phyloP scores from a whole-genome alignment of 1,139 yeast species.

The Yamadazyma dushanensis region DNA sequence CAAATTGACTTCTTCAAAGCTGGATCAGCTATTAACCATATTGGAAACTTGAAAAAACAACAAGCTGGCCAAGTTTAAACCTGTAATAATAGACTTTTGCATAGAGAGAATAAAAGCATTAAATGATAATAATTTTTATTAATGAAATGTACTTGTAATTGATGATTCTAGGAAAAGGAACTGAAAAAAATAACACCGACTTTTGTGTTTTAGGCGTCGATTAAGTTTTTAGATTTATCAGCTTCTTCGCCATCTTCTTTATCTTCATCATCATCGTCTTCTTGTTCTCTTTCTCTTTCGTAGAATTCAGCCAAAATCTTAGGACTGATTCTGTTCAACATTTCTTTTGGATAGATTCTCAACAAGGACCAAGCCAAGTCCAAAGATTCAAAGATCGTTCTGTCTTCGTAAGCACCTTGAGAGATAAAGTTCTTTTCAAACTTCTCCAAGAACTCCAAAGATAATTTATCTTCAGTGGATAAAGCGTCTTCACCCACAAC shows the following conservation, averaged over 20 bases:
- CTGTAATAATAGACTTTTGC: conserved; percentile 3
- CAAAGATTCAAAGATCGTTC: conserved; percentile 90
- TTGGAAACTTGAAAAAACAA: conserved; percentile 62
- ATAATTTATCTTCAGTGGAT: conserved; percentile 94
- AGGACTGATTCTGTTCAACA: conserved; percentile 97
- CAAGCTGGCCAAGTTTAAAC: conserved; percentile 10
- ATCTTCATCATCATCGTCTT: conserved; percentile 57
- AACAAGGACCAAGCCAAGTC: conserved; percentile 98
- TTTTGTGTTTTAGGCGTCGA: conserved; percentile 52
- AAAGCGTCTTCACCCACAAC: conserved; percentile 99
- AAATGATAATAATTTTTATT: conserved; percentile 1
- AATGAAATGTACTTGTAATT: conserved; percentile 3
- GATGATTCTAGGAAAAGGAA: not conserved
- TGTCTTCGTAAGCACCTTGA: conserved; percentile 95
- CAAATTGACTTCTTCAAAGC: conserved; percentile 96
- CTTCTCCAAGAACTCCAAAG: conserved; percentile 95
- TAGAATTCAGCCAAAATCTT: conserved; percentile 93
- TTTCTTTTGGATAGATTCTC: conserved; percentile 98
- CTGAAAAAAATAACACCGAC: not conserved
- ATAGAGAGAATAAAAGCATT: conserved; percentile 1
- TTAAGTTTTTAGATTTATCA: conserved; percentile 43
- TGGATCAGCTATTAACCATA: conserved; percentile 93
- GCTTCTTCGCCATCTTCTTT: conserved; percentile 27
- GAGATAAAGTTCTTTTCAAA: conserved; percentile 92
- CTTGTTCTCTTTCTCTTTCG: conserved; percentile 75